Conservation (phyloP, 2,329 filamentous ascomycete species). For the Alternaria arborescens region DNA sequence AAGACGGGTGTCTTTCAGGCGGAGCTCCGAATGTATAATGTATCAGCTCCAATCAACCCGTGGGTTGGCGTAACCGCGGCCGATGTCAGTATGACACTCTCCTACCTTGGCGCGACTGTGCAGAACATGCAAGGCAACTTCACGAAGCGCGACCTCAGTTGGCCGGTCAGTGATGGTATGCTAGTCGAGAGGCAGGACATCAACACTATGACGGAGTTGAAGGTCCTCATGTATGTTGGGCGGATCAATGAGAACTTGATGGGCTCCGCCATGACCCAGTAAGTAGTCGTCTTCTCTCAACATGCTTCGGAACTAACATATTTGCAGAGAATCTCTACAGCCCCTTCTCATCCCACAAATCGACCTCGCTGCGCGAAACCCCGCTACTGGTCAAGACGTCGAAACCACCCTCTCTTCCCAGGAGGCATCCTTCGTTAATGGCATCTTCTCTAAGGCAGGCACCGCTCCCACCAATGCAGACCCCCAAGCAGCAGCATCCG, state of each 20-base stretch:
- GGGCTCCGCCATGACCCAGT: constrained; percentile 67
- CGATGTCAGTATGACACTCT: constrained; percentile 54
- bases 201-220: constrained; percentile 54
- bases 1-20: constrained; percentile 76
- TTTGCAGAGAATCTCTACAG: constrained; percentile 65
- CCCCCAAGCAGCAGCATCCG: constrained; percentile 54
- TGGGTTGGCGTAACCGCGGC: constrained; percentile 55
- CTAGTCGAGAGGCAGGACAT: constrained; percentile 42
- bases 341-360: constrained; percentile 73
- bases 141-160: constrained; percentile 41
- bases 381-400: constrained; percentile 59
- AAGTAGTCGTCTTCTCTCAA: constrained; percentile 45
- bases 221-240: constrained; percentile 73
- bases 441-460: constrained; percentile 70
- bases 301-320: constrained; percentile 19
- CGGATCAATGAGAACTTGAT: constrained; percentile 69
- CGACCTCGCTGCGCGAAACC: constrained; percentile 67
- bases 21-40: constrained; percentile 76
- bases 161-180: constrained; percentile 34
- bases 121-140: constrained; percentile 49
- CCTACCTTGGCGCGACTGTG: constrained; percentile 54
- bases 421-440: constrained; percentile 75
- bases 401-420: constrained; percentile 72
- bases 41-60: constrained; percentile 64
- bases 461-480: constrained; percentile 55